phyloP scores from a whole-genome alignment of 345 rosid genomes.

The Crucihimalaya himalaica region DNA sequence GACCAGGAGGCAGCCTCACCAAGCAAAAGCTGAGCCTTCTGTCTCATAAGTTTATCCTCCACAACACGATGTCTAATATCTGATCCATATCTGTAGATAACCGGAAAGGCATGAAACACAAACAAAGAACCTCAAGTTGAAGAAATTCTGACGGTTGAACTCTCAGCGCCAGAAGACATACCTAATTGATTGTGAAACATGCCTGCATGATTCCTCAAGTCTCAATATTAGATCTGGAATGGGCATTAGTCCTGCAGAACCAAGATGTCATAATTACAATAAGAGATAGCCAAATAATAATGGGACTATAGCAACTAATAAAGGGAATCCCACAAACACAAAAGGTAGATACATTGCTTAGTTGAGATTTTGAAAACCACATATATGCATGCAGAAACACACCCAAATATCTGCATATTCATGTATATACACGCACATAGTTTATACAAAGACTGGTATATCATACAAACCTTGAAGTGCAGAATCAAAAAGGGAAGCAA shows the following conservation, averaged over 20 bases:
- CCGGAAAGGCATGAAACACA: constrained; percentile 12
- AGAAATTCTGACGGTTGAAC: constrained; percentile 5
- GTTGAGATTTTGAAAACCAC: constrained; percentile 17
- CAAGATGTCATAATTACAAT: constrained; percentile 9
- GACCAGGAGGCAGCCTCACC: constrained; percentile 99
- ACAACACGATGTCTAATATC: constrained; percentile 65
- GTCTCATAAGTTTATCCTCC: constrained; percentile 95
- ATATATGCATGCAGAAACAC: constrained; percentile 14
- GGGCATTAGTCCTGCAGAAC: constrained; percentile 74
- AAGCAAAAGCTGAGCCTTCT: constrained; percentile 88
- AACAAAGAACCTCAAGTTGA: not conserved
- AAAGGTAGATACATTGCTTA: not conserved
- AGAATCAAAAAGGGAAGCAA: constrained; percentile 90
- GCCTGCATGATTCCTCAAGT: constrained; percentile 81
- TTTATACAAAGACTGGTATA: not conserved
- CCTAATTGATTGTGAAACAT: constrained; percentile 87
- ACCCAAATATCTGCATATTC: not conserved
- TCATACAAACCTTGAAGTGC: constrained; percentile 72
- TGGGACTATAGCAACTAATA: constrained; percentile 17
- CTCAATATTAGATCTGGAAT: constrained; percentile 78
- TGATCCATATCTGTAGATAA: constrained; percentile 65
- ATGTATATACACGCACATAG: not conserved
- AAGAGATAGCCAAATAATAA: constrained; percentile 9
- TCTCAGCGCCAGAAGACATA: constrained; percentile 33
- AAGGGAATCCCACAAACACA: constrained; percentile 10